Conservation (phyloP, 2,329 filamentous ascomycete species). For the Trichoderma afroharzianum region DNA sequence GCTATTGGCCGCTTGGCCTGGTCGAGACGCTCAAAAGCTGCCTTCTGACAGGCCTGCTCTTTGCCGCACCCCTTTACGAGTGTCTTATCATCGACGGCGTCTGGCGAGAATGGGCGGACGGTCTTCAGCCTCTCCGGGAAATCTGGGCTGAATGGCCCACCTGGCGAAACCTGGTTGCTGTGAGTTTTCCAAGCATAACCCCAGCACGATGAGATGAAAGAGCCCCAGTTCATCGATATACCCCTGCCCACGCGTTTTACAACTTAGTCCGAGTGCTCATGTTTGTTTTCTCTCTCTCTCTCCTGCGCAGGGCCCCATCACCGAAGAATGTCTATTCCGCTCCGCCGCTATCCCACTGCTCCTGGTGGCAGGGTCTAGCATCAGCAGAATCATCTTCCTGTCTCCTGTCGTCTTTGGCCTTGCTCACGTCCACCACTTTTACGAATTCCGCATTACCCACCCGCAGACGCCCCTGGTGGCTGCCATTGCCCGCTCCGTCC, state of each 20-base stretch:
- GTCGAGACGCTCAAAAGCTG: slow-evolving; percentile 61
- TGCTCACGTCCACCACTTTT: slow-evolving; percentile 92
- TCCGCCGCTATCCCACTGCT: slow-evolving; percentile 81
- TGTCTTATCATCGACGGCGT: slow-evolving; percentile 66
- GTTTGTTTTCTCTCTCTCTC: neutral
- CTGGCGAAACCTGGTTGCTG: slow-evolving; percentile 84
- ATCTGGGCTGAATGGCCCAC: slow-evolving; percentile 70
- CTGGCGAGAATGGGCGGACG: slow-evolving; percentile 60
- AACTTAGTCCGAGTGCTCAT: neutral
- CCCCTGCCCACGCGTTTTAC: neutral
- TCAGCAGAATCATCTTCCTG: slow-evolving; percentile 65
- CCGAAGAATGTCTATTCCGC: slow-evolving; percentile 92
- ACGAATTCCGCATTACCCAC: slow-evolving; percentile 83
- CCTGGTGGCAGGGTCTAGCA: slow-evolving; percentile 61
- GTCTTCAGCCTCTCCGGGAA: slow-evolving; percentile 52
- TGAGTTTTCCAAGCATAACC: slow-evolving; percentile 42
- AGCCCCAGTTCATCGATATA: neutral
- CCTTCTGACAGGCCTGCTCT: slow-evolving; percentile 73
- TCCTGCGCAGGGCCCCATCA: slow-evolving; percentile 66
- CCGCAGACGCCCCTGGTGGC: slow-evolving; percentile 62
- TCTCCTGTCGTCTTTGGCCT: slow-evolving; percentile 89
- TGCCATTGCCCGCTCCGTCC: slow-evolving; percentile 66
- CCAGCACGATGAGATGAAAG: neutral
- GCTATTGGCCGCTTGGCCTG: slow-evolving; percentile 73
- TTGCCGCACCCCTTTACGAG: slow-evolving; percentile 81